These are phyloP conservation scores for Fagopyrum tataricum DNA, from an alignment of 148 eudicot species.

Conservation along the genomic window DNA sequence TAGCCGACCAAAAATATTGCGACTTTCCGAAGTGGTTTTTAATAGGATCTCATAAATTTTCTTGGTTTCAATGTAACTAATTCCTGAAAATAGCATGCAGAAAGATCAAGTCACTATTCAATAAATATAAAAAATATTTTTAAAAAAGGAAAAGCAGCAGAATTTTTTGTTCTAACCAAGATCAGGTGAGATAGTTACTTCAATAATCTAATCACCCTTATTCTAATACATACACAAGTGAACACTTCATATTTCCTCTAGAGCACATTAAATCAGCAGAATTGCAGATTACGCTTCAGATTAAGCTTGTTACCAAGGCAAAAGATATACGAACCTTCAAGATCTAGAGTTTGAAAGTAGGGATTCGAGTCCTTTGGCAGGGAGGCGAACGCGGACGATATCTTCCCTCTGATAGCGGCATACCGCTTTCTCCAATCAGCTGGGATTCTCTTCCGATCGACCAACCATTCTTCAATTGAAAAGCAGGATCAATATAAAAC, in stretches of 20 bases:
- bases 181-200: neutral
- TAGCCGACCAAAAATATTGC: conserved; percentile 95
- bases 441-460: conserved; percentile 93
- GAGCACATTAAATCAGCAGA: neutral
- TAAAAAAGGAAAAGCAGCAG: neutral
- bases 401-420: conserved; percentile 59
- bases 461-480: conserved; percentile 76
- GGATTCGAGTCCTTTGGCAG: conserved; percentile 78
- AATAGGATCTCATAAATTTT: conserved; percentile 68
- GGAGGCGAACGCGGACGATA: conserved; percentile 54
- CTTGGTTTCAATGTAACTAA: conserved; percentile 84
- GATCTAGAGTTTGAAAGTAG: conserved; percentile 67
- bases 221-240: neutral
- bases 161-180: neutral
- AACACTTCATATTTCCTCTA: neutral
- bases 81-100: conserved; percentile 33
- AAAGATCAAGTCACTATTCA: neutral
- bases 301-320: neutral
- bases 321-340: conserved; percentile 42
- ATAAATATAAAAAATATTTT: neutral
- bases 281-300: neutral
- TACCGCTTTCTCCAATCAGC: conserved; percentile 72
- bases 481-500: conserved; percentile 10
- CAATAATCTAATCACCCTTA: neutral
- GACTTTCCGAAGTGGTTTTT: conserved; percentile 74